These are phyloP conservation scores for Acanthamoeba royreba DNA, from an alignment of 208 protist species.

Conservation along the genomic window DNA sequence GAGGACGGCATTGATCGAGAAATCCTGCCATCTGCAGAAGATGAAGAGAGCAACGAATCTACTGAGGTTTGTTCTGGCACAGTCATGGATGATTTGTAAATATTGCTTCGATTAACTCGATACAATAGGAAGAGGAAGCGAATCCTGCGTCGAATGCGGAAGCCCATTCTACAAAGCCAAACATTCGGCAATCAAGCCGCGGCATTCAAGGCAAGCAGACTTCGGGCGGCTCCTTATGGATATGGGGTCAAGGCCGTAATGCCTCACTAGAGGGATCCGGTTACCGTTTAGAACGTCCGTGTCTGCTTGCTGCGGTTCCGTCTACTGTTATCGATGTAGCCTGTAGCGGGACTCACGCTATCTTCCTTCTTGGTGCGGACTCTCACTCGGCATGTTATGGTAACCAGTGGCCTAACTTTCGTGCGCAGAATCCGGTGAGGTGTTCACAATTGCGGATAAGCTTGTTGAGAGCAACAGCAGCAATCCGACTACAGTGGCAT, in stretches of 20 bases:
- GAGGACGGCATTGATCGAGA: background rate
- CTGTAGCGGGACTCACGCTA: constrained; percentile 15
- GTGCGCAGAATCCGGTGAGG: background rate
- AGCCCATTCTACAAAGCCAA: too few species aligned
- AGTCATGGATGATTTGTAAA: background rate
- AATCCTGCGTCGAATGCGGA: too few species aligned
- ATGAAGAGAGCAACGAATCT: background rate
- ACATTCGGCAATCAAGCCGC: too few species aligned
- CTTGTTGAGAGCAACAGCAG: background rate
- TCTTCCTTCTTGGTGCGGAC: background rate
- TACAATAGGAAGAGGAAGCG: background rate
- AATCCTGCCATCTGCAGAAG: background rate
- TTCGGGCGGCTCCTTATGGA: background rate
- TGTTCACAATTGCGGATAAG: constrained; percentile 21
- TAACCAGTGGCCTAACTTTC: background rate
- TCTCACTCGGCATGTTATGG: background rate
- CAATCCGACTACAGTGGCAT: background rate
- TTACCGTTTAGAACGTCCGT: background rate
- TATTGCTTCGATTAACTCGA: background rate
- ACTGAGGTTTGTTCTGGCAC: background rate
- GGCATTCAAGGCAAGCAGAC: too few species aligned
- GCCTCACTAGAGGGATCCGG: background rate
- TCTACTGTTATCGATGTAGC: constrained; percentile 12
- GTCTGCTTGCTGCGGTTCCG: background rate
- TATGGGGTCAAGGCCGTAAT: constrained; percentile 31